Conservation (phyloP, 1,284 basidiomycete genomes). For the Moniliella sp. region DNA sequence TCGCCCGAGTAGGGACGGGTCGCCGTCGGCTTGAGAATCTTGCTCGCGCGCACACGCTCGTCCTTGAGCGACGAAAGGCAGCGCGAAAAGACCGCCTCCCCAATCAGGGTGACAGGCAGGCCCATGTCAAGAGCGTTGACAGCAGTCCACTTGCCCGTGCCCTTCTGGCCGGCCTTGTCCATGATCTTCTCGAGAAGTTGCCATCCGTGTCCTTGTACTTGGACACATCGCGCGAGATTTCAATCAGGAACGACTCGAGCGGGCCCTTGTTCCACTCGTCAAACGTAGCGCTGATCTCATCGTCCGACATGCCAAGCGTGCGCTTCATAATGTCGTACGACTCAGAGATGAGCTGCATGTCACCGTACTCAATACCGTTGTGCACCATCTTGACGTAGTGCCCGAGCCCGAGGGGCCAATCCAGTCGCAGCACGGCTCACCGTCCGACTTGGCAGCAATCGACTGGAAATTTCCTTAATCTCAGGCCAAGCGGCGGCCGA, state of each 20-base stretch:
- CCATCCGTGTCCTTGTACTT: conserved; percentile 62
- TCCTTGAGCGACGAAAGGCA: conserved; percentile 90
- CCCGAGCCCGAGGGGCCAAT: too few relatives aligned
- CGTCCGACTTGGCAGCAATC: too few relatives aligned
- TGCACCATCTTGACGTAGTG: too few relatives aligned
- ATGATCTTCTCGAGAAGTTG: conserved; percentile 79
- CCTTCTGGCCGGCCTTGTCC: too few relatives aligned
- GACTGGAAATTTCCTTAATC: too few relatives aligned
- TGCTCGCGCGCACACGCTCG: conserved; percentile 79
- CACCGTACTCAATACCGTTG: too few relatives aligned
- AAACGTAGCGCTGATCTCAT: conserved; percentile 34
- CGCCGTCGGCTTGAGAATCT: conserved; percentile 65
- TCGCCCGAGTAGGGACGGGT: conserved; percentile 84
- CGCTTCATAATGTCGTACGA: too few relatives aligned
- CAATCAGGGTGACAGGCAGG: conserved; percentile 73
- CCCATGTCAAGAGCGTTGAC: conserved; percentile 91
- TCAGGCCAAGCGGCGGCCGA: too few relatives aligned
- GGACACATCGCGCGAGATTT: conserved; percentile 16
- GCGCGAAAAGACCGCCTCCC: conserved; percentile 95
- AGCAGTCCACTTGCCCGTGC: conserved; percentile 99
- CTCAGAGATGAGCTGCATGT: too few relatives aligned
- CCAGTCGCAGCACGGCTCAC: too few relatives aligned
- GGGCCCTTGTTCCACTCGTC: conserved; percentile 82
- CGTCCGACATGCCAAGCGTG: conserved; percentile 42
- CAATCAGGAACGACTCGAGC: conserved; percentile 95